Evolutionary conservation across 164 flowering plant species (phyloP), one percentile per base, ranked within the genome.

Genomic region (Kingdonia uniflora): DNA sequence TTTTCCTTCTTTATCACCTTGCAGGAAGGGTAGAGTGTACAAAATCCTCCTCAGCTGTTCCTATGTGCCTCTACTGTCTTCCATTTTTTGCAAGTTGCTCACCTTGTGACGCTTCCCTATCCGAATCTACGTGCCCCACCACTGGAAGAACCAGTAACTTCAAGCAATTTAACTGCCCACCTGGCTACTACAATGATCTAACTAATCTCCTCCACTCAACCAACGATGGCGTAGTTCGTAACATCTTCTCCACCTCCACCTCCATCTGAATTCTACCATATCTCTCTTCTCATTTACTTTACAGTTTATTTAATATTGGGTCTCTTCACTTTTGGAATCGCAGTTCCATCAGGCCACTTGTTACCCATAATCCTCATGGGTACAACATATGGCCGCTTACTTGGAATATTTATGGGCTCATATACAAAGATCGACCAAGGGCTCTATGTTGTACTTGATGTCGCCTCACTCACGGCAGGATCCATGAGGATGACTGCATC

Each of bases 401-500:
- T 92, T 17, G 98, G 95, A 1, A 50, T 76, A 1, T 64, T 55
- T 51, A 79, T 85, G 87, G 77, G 83, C 29, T 42, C 74, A 44
- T 74, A 79, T 56, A 75, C 96, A 1, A 74, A 71, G 15, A 75
- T 92, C 21, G 98, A 92, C 58, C 77, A 78, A 22, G 98, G 98
- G 44, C 87, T 92, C 26, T 87, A 62, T 49, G 90, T 96, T 2
- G 85, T 92, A 14, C 88, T 92, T 2, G 98, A 96, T 14, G 91
- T 96, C 47, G 98, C 98, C 14, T 80, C 98, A 0, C 81, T 92
- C 53, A 79, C 87, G 86, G 80, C 88, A 23, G 98, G 98, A 6
- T 83, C 98, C 8, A 92, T 92, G 98, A 74, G 98, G 42, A 92
- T 85, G 96, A 92, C 98, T 0, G 96, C 87, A 42, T 92, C 98